Conservation (phyloP, 177 flowering plant species). For the Tripterygium wilfordii region DNA sequence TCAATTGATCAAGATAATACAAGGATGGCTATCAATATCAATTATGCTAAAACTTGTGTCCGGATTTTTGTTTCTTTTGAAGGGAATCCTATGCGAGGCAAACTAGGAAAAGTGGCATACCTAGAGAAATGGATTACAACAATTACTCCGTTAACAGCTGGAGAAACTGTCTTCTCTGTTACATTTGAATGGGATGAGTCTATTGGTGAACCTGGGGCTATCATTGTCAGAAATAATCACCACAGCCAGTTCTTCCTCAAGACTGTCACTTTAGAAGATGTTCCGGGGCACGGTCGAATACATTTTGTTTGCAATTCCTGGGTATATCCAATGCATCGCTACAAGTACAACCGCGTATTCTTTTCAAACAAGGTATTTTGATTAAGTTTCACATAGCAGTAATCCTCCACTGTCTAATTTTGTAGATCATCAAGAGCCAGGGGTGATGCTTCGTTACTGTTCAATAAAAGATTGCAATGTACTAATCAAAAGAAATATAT, state of each 20-base stretch:
- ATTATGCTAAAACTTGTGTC: not conserved
- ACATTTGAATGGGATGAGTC: conserved; percentile 65
- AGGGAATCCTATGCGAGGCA: conserved; percentile 38
- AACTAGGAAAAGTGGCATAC: conserved; percentile 43
- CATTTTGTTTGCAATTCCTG: conserved; percentile 82
- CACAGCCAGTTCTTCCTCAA: conserved; percentile 66
- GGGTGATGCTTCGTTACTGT: too few relatives aligned
- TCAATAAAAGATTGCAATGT: not conserved
- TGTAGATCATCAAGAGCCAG: too few relatives aligned
- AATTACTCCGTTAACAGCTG: conserved; percentile 27
- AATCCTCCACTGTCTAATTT: too few relatives aligned
- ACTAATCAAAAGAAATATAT: not conserved
- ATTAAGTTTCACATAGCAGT: too few relatives aligned
- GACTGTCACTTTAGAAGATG: conserved; percentile 50
- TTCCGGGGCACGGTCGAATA: conserved; percentile 49
- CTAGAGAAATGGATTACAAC: conserved; percentile 59
- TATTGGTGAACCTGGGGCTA: conserved; percentile 68
- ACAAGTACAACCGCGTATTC: conserved; percentile 70
- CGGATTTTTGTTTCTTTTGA: too few relatives aligned
- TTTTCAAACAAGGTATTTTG: conserved; percentile 68
- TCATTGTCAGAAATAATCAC: conserved; percentile 57
- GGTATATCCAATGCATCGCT: conserved; percentile 61
- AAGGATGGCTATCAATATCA: too few relatives aligned
- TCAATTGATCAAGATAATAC: too few relatives aligned
- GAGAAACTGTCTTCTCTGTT: conserved; percentile 37